Conservation (phyloP, 768 basidiomycete genomes). For the Tremella yokohamensis region DNA sequence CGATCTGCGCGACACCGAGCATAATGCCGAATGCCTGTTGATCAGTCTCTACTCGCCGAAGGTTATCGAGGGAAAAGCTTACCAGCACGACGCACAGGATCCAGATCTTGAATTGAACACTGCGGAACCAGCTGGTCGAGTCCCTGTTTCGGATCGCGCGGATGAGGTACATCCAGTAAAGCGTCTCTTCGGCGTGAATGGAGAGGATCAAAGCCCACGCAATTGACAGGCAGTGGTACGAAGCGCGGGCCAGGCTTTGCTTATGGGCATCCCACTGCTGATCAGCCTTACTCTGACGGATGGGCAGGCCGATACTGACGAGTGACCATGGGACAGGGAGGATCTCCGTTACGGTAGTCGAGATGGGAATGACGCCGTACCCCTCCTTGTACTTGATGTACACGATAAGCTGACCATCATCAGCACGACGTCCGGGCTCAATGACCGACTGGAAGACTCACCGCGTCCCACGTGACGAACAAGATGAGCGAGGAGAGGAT, state of each 20-base stretch:
- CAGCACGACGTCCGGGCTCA: conserved; percentile 13
- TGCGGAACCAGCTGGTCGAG: conserved; percentile 31
- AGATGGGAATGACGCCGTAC: conserved; percentile 32
- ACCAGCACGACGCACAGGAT: conserved; percentile 81
- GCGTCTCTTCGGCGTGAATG: conserved; percentile 37
- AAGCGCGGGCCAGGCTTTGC: conserved; percentile 17
- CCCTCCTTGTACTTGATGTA: conserved; percentile 41
- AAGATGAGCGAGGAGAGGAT: background rate
- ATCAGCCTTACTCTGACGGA: background rate
- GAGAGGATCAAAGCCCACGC: conserved; percentile 26
- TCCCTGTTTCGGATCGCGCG: conserved; percentile 24
- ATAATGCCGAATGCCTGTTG: conserved; percentile 16
- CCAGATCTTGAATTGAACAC: conserved; percentile 36
- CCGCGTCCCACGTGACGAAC: background rate
- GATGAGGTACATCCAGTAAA: conserved; percentile 40
- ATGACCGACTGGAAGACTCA: conserved; percentile 29
- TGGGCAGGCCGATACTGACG: conserved; percentile 11
- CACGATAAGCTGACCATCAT: conserved; percentile 6
- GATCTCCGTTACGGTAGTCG: conserved; percentile 19
- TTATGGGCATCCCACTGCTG: conserved; percentile 22
- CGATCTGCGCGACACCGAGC: conserved; percentile 23
- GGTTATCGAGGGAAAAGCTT: conserved; percentile 57
- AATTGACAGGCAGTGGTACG: conserved; percentile 25
- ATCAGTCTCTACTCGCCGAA: background rate
- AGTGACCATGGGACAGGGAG: conserved; percentile 27